Conservation (phyloP, 345 rosid species). For the Garcia nutans region DNA sequence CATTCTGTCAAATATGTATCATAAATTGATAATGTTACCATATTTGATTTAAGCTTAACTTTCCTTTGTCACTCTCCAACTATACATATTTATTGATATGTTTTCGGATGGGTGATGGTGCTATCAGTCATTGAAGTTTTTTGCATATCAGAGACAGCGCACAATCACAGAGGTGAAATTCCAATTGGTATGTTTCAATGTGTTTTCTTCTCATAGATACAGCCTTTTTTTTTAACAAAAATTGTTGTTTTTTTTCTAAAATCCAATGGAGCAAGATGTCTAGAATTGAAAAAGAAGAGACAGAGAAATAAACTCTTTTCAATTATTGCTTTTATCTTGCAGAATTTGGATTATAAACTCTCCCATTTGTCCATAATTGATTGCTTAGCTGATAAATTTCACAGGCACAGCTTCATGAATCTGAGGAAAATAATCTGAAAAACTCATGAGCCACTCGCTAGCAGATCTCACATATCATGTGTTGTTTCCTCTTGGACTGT, state of each 20-base stretch:
- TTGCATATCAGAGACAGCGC: constrained; percentile 50
- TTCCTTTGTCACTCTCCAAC: background rate
- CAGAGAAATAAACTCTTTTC: background rate
- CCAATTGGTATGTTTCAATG: constrained; percentile 43
- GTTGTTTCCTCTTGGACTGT: background rate
- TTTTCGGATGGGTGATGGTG: background rate
- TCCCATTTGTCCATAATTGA: too few species aligned
- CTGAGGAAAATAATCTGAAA: constrained; percentile 6
- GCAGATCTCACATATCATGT: background rate
- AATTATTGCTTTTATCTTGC: background rate
- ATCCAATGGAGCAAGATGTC: background rate
- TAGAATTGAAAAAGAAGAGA: constrained; percentile 5
- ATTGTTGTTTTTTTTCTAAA: background rate
- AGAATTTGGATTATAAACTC: background rate
- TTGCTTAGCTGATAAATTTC: constrained; percentile 9
- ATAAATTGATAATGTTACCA: background rate
- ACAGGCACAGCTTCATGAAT: constrained; percentile 35
- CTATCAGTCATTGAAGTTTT: constrained; percentile 71
- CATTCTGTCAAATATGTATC: background rate
- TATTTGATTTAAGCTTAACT: background rate
- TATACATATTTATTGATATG: constrained; percentile 5
- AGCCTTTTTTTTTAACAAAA: background rate
- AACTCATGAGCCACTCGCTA: background rate
- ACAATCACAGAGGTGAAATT: constrained; percentile 48
- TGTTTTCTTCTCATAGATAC: background rate